Percentiles rank a stretch among this genome's conserved stretches.
phyloP scores from a whole-genome alignment of 768 basidiomycete species.

The Dictyophora rubrovolvata region DNA sequence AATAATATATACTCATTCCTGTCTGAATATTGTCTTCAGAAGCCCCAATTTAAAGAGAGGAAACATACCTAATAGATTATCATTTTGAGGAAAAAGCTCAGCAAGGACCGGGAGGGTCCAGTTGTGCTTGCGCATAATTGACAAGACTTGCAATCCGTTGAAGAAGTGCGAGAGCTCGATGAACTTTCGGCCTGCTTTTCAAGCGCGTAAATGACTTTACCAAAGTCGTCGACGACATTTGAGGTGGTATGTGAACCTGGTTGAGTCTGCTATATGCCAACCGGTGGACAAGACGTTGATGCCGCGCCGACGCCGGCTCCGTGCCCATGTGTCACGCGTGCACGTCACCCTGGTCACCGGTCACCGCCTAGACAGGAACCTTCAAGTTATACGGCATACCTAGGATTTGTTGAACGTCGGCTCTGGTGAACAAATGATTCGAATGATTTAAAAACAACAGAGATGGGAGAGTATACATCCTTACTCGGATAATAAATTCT shows the following conservation, averaged over 20 bases:
- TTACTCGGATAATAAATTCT: too few relatives aligned
- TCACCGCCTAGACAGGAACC: too few relatives aligned
- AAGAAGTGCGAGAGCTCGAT: constrained; percentile 58
- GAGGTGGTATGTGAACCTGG: not conserved
- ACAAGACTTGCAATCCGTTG: constrained; percentile 67
- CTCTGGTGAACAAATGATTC: too few relatives aligned
- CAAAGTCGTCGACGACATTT: constrained; percentile 20
- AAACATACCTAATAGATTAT: constrained; percentile 58
- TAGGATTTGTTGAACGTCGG: too few relatives aligned
- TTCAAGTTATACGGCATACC: too few relatives aligned
- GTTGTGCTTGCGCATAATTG: constrained; percentile 73
- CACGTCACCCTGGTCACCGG: too few relatives aligned
- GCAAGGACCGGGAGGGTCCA: constrained; percentile 74
- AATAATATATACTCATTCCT: constrained; percentile 12
- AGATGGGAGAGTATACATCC: too few relatives aligned
- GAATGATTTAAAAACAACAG: too few relatives aligned
- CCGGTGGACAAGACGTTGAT: too few relatives aligned
- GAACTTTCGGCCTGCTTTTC: constrained; percentile 53
- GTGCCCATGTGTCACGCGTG: too few relatives aligned
- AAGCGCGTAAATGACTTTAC: constrained; percentile 64
- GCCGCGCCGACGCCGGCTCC: too few relatives aligned
- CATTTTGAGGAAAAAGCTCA: constrained; percentile 79
- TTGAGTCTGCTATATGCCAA: not conserved
- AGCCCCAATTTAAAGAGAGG: constrained; percentile 5
- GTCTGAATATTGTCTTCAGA: not conserved